Evolutionary conservation across 805 yeast genomes (phyloP), one percentile per base, ranked within the genome.

Genomic region (Yarrowia hollandica): DNA sequence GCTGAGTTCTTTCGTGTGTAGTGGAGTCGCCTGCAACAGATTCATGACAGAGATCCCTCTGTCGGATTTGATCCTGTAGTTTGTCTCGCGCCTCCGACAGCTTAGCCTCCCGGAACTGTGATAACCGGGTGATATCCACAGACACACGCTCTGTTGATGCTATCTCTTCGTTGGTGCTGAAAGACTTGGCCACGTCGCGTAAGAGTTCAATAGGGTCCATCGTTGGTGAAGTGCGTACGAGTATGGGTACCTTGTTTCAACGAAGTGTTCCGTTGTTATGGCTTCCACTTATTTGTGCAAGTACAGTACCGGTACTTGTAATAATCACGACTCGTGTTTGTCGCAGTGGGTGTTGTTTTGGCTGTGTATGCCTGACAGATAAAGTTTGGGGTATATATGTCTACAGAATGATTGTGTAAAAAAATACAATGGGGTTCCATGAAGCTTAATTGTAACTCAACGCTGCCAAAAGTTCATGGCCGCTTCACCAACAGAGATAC

Each of bases 31-130:
- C 48, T 1, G 61, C 66, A 4, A 44, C 48, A 1, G 64, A 57
- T 4, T 63, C 48, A 39, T 55, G 54, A 12, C 65, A 63, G 14
- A 66, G 60, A 26, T 67, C 68, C 5, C 67, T 48, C 48, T 64
- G 64, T 5, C 70, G 60, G 10, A 62, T 42, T 28, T 67, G 60
- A 19, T 26, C 54, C 44, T 61, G 57, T 6, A 66, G 55, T 25
- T 44, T 28, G 21, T 61, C 64, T 23, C 44, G 42, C 26, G 42
- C 44, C 9, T 35, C 44, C 3, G 58, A 33, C 19, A 52, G 12
- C 33, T 26, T 52, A 10, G 42, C 58, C 35, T 52, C 44, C 4
- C 44, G 44, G 6, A 37, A 35, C 25, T 26, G 44, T 10, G 34
- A 14, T n/a, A 52, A 26, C 8, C 58, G 33, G 14, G 42, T 26